Base-by-base conservation (phyloP, 148 eudicot species). In the Cornus florida region DNA sequence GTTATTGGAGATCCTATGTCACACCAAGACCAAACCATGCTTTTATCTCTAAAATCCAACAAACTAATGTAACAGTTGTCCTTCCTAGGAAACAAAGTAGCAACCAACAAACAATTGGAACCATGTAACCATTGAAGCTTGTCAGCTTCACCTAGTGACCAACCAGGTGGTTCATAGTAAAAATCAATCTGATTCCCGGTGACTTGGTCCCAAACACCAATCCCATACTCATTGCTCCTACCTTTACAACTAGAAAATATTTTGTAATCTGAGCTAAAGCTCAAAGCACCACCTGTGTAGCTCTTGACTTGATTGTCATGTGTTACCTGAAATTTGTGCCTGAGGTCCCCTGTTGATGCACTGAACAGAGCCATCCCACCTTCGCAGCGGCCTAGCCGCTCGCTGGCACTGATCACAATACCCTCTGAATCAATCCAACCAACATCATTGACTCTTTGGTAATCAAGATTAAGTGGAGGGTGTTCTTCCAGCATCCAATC, bases 141-240 rank as follows among this genome's bases (percentile, higher is more conserved):
- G 67, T 93, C 97, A 6, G 98, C 98, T 33, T 95, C 97, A 13
- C 98, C 98, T 5, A 91, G 81, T 8, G 97, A 91, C 97, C 97
- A 95, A 0, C 94, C 93, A 0, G 74, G 31, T 9, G 97, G 97
- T 69, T 95, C 97, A 77, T 93, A 93, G 82, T 89, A 93, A 77
- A 95, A 95, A 70, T 95, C 98, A 5, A 85, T 77, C 39, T 95
- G 98, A 35, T 90, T 85, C 0, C 98, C 98, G 0, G 93, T 92
- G n/a, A 85, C 72, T 79, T 87, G 92, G 69, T 95, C 98, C 98
- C 98, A 95, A 3, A 91, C 90, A 0, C 97, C 97, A 59, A 95
- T 81, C 3, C 98, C 98, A 43, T 95, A 93, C 67, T 93, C 97
- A 32, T 95, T 90, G 80, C 94, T 93, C 77, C 97, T 81, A 0